These are phyloP conservation scores for Exophiala dermatitidis DNA, from an alignment of 2,329 filamentous ascomycete genomes.

Conservation along the genomic window DNA sequence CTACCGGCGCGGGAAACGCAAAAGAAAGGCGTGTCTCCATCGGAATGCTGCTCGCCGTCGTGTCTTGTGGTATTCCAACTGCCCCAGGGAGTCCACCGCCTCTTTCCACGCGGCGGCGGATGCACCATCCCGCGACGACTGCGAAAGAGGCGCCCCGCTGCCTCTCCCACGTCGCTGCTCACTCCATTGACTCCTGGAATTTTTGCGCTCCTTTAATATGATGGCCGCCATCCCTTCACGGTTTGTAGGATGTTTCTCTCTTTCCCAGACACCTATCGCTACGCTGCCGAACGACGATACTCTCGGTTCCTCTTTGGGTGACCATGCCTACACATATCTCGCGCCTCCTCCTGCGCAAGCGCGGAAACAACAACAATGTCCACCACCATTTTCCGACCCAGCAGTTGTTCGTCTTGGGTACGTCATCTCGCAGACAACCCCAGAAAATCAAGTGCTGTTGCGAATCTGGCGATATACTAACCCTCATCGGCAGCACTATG, in stretches of 20 bases:
- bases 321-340: constrained; percentile 18
- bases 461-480: constrained; percentile 14
- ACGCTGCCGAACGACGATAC: constrained; percentile 7
- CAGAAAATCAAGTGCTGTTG: constrained; percentile 16
- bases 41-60: constrained; percentile 16
- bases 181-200: constrained; percentile 22
- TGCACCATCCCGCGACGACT: constrained; percentile 18
- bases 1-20: constrained; percentile 1
- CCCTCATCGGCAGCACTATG: constrained; percentile 59
- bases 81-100: constrained; percentile 20
- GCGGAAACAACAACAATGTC: constrained; percentile 23
- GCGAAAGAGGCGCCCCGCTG: constrained; percentile 16
- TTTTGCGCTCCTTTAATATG: constrained; percentile 18
- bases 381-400: constrained; percentile 48
- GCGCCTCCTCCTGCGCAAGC: constrained; percentile 11
- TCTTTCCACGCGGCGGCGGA: constrained; percentile 23
- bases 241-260: constrained; percentile 8
- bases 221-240: constrained; percentile 13
- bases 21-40: constrained; percentile 17
- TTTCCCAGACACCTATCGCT: constrained; percentile 19
- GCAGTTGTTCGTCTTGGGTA: constrained; percentile 48
- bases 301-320: constrained; percentile 4
- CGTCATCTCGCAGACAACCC: constrained; percentile 28
- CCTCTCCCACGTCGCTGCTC: constrained; percentile 9
- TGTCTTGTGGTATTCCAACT: constrained; percentile 15